phyloP scores from a whole-genome alignment of 2,329 filamentous ascomycete genomes.

The Fusarium armeniacum region DNA sequence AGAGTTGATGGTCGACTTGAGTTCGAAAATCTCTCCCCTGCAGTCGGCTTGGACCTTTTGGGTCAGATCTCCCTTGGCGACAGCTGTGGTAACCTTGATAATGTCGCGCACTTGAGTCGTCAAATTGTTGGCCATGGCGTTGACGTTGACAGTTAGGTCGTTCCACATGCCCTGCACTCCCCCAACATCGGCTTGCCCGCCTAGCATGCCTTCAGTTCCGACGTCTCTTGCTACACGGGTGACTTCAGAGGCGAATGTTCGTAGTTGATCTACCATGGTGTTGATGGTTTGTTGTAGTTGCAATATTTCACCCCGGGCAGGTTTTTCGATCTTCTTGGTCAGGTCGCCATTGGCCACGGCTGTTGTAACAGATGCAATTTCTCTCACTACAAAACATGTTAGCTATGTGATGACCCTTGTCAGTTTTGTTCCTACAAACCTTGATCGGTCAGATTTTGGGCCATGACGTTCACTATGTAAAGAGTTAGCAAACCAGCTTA shows the following conservation, averaged over 20 bases:
- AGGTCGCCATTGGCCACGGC: conserved; percentile 86
- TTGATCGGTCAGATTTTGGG: conserved; percentile 84
- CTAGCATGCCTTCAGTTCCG: conserved; percentile 85
- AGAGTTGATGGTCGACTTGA: conserved; percentile 98
- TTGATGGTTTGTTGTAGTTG: conserved; percentile 90
- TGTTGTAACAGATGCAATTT: conserved; percentile 87
- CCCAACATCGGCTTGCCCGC: conserved; percentile 85
- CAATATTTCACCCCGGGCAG: conserved; percentile 84
- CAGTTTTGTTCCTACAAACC: conserved; percentile 55
- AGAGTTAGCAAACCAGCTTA: conserved; percentile 25
- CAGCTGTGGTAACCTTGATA: conserved; percentile 81
- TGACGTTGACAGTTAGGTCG: conserved; percentile 86
- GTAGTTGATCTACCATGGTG: conserved; percentile 88
- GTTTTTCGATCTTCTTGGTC: conserved; percentile 86
- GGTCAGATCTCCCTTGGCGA: conserved; percentile 88
- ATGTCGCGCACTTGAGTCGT: conserved; percentile 95
- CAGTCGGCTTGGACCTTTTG: conserved; percentile 96
- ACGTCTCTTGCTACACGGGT: conserved; percentile 87
- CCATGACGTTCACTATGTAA: conserved; percentile 82
- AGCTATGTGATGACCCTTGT: conserved; percentile 19
- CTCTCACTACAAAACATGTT: conserved; percentile 69
- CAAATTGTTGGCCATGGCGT: conserved; percentile 89
- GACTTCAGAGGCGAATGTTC: conserved; percentile 87
- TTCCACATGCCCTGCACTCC: conserved; percentile 92
- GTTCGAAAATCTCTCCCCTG: conserved; percentile 90